Percentiles rank a stretch among this genome's conserved stretches.
Evolutionary conservation across 2,329 filamentous ascomycete species (phyloP).

Genomic region (Paramyrothecium sp.): DNA sequence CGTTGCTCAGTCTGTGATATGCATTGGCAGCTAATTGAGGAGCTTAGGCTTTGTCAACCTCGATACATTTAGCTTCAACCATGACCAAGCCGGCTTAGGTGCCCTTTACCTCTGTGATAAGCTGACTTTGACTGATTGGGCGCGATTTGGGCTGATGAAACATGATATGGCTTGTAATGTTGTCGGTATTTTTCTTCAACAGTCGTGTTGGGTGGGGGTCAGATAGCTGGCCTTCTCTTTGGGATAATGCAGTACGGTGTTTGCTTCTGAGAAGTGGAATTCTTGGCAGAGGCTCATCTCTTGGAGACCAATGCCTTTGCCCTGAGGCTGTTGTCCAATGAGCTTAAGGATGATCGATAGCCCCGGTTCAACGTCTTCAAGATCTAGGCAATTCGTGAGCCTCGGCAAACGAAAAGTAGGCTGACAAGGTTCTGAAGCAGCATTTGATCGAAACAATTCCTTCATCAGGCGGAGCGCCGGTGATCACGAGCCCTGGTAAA

Average conservation of each 20-base stretch:
- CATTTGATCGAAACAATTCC: too few relatives aligned
- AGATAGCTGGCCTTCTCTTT: background rate
- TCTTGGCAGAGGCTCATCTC: conserved; percentile 15
- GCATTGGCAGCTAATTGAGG: conserved; percentile 41
- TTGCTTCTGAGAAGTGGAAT: conserved; percentile 4
- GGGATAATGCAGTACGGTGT: background rate
- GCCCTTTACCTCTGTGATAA: conserved; percentile 77
- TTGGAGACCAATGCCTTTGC: conserved; percentile 25
- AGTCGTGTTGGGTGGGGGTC: background rate
- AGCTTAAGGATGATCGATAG: background rate
- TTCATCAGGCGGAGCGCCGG: too few relatives aligned
- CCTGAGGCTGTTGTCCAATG: background rate
- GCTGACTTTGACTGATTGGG: conserved; percentile 72
- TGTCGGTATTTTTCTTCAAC: background rate
- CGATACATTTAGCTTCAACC: conserved; percentile 85
- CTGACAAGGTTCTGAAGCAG: too few relatives aligned
- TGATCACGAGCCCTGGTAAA: too few relatives aligned
- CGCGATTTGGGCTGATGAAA: conserved; percentile 40
- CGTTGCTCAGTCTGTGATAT: conserved; percentile 48
- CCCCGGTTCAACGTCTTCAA: conserved; percentile 9
- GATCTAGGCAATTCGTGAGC: background rate
- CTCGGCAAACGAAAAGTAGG: too few relatives aligned
- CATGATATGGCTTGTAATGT: conserved; percentile 6
- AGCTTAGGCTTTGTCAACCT: conserved; percentile 68
- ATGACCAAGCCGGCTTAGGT: conserved; percentile 82